Base-by-base conservation (phyloP, 305 asterid species). In the Rubia tinctorum region DNA sequence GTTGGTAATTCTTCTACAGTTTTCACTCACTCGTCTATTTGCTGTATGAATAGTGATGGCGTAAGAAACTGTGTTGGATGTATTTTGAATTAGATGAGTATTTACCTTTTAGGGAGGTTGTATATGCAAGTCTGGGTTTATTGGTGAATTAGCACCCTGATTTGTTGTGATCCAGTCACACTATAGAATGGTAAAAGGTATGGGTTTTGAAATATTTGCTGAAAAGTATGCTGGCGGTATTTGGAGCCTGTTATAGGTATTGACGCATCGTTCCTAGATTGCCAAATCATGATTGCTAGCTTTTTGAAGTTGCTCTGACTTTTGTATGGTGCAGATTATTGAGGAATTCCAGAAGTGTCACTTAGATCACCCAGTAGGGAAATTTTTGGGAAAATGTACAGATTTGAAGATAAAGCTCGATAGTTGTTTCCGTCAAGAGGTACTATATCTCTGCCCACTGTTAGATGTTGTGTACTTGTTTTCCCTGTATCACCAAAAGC, bases 271-370 rank as follows among this genome's bases (percentile, higher is more conserved):
- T 30, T 44, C 53, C 63, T 70, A 65, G 47, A 30, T 23, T 4
- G 13, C 13, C 67, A 58, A 71, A 30, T 22, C 62, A 40, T 59
- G 59, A 63, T 44, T 68, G 11, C 18, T 42, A 58, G 40, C 73
- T 8, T 18, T 30, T 44, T 10, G 75, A 62, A 20, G 66, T 68
- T 72, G 13, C 62, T 40, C 20, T 67, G 27, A 22, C 49, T 66
- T 73, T 59, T 40, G 30, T 72, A 6, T 44, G 64, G n/a, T 78
- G 74, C 89, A 91, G 97, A 87, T 90, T 69, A 92, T 92, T 73
- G 93, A 92, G 81, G 68, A 76, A 80, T 93, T 93, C 80, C 98
- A 93, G 77, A 93, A 86, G 81, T 93, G 98, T 74, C 98, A 93
- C 75, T 68, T 74, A 51, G 95, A 90, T 80, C 97, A 93, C 80